Evolutionary conservation across 805 yeast species (phyloP).

Genomic region (Priceomyces fermenticarens): DNA sequence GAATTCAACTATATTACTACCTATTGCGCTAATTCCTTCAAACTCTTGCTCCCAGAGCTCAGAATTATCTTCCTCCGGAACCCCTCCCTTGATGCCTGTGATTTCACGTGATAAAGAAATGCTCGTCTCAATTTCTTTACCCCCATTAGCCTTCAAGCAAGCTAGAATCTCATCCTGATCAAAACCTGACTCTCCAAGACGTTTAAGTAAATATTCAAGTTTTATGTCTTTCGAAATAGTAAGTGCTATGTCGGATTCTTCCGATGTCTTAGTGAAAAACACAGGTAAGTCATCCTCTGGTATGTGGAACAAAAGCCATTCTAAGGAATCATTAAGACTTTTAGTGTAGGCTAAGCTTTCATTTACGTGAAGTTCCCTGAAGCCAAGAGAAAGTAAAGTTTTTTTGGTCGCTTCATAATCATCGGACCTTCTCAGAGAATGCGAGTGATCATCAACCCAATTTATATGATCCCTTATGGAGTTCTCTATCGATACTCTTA

Average conservation of each 20-base stretch:
- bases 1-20: slow-evolving; percentile 17
- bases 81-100: slow-evolving; percentile 9
- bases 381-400: slow-evolving; percentile 46
- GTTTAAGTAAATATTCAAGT: slow-evolving; percentile 54
- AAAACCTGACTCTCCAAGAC: slow-evolving; percentile 65
- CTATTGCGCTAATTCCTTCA: slow-evolving; percentile 63
- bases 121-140: slow-evolving; percentile 51
- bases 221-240: slow-evolving; percentile 54
- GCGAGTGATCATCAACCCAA: slow-evolving; percentile 42
- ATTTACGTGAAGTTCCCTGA: slow-evolving; percentile 61
- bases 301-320: slow-evolving; percentile 80
- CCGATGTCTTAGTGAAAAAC: slow-evolving; percentile 53
- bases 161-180: slow-evolving; percentile 61
- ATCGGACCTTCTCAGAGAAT: slow-evolving; percentile 6
- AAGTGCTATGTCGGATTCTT: slow-evolving; percentile 56
- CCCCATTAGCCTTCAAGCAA: slow-evolving; percentile 38
- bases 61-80: slow-evolving; percentile 22
- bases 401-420: slow-evolving; percentile 1
- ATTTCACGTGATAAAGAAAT: slow-evolving; percentile 45
- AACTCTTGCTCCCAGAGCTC: slow-evolving; percentile 74
- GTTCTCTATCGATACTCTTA: slow-evolving; percentile 61
- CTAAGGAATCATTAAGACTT: slow-evolving; percentile 52
- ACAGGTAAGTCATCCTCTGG: slow-evolving; percentile 93
- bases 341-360: slow-evolving; percentile 67
- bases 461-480: slow-evolving; percentile 54